Base-by-base conservation (phyloP, 2,329 filamentous ascomycete genomes). In the Penicillium sp. region DNA sequence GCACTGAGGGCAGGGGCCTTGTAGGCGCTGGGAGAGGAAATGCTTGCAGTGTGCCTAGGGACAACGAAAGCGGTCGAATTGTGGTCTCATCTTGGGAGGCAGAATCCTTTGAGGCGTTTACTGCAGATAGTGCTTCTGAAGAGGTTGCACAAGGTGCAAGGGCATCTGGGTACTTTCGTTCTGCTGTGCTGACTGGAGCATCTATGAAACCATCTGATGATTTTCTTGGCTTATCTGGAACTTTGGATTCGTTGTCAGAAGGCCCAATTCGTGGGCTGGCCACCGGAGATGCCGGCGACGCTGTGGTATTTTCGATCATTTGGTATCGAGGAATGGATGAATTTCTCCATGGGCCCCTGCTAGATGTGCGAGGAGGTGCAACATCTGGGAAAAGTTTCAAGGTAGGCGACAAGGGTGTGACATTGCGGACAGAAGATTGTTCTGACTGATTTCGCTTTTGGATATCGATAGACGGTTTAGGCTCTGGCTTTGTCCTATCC, bases 11-110 rank as follows among this genome's bases (percentile, higher is more conserved):
- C 4, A 70, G 48, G 28, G 68, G 65, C 29, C 55, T 60, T 24
- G 57, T 64, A 12, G 68, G 68, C 29, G 67, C 65, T 15, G 68
- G 68, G 19, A 67, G 59, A 53, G 67, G 64, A 33, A 67, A 65
- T 13, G 63, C 56, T 32, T 68, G 56, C 15, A 69, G 57, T 0
- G 62, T 56, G 15, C 57, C 57, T 49, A 62, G 53, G 5, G 61
- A 59, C 35, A 64, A 39, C 0, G 64, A 64, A 4, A 57, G 45
- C 10, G 57, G 57, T 7, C 59, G 61, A 29, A 53, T 37, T 19
- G 45, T 53, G 22, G 29, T 42, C 41, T 56, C 52, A 13, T 31
- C 41, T 29, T 53, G 43, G 2, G 48, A 22, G 17, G 6, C 17
- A 8, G 21, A 24, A 9, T 47, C 38, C n/a, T 52, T 29, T 29